These are phyloP conservation scores for Pythium dissimile DNA, from an alignment of 352 stramenopile species.

Conservation along the genomic window DNA sequence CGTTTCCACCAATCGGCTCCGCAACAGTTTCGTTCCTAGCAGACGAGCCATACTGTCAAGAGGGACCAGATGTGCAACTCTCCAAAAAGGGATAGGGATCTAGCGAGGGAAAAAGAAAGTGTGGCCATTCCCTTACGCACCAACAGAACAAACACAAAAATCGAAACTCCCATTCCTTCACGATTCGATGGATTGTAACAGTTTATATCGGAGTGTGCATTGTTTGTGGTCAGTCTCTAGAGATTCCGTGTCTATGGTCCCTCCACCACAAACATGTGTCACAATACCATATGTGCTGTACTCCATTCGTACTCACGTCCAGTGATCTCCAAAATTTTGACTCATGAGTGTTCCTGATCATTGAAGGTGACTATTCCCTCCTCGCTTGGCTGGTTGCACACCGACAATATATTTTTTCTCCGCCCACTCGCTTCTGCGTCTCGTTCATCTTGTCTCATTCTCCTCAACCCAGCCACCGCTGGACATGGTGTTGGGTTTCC, in stretches of 20 bases:
- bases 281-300: too few species aligned
- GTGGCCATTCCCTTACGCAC: slow-evolving; percentile 18
- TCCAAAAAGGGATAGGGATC: slow-evolving; percentile 10
- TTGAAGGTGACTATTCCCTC: not conserved
- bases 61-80: slow-evolving; percentile 15
- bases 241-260: not conserved
- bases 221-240: not conserved
- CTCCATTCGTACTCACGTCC: too few species aligned
- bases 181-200: slow-evolving; percentile 3
- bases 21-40: slow-evolving; percentile 11
- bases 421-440: slow-evolving; percentile 10
- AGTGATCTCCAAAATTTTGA: too few species aligned
- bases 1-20: slow-evolving; percentile 16
- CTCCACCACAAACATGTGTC: not conserved
- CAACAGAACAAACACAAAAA: slow-evolving; percentile 12
- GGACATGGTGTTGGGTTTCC: too few species aligned
- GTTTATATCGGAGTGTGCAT: not conserved
- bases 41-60: slow-evolving; percentile 13
- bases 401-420: not conserved
- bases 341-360: not conserved
- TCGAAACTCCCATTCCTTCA: slow-evolving; percentile 14
- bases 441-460: slow-evolving; percentile 15
- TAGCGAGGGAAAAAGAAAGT: slow-evolving; percentile 22
- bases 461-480: not conserved
- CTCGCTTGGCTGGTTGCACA: not conserved